Percentiles rank a stretch among this genome's conserved stretches.
phyloP scores from a whole-genome alignment of 176 grass and related monocot genomes.

The Oryza rufipogon region DNA sequence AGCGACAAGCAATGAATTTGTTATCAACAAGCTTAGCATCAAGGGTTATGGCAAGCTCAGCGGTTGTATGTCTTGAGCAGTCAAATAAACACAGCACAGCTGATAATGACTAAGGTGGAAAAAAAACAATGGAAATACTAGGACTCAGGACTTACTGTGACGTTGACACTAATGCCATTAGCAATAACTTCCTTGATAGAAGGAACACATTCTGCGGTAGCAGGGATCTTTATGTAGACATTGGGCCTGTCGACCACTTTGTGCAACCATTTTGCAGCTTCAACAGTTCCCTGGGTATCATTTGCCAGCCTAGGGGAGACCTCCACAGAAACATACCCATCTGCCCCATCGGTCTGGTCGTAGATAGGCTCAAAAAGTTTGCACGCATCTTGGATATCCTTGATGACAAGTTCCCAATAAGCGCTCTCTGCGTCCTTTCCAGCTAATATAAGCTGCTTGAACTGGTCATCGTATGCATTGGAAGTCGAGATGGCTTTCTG shows the following conservation, averaged over 20 bases:
- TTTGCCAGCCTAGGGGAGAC: constrained; percentile 95
- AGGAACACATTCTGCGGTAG: constrained; percentile 94
- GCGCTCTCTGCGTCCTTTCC: constrained; percentile 79
- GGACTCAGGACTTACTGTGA: constrained; percentile 69
- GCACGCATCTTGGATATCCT: constrained; percentile 97
- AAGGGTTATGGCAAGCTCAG: background rate
- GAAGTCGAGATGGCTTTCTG: constrained; percentile 97
- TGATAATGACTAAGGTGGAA: constrained; percentile 1
- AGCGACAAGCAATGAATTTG: constrained; percentile 33
- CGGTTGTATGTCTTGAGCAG: background rate
- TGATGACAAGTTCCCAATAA: constrained; percentile 99
- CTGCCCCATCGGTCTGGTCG: constrained; percentile 70
- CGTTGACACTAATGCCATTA: constrained; percentile 93
- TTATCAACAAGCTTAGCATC: constrained; percentile 19
- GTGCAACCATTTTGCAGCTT: constrained; percentile 95
- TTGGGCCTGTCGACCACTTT: constrained; percentile 81
- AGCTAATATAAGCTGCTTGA: constrained; percentile 76
- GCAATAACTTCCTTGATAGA: constrained; percentile 89
- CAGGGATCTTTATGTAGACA: constrained; percentile 99
- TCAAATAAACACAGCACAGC: background rate
- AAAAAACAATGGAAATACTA: background rate
- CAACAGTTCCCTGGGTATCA: constrained; percentile 86
- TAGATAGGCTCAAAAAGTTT: constrained; percentile 95
- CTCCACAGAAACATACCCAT: constrained; percentile 98
- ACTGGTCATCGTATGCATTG: constrained; percentile 92